Evolutionary conservation across 2,329 filamentous ascomycete species (phyloP), one percentile per base, ranked within the genome.

Genomic region (Cladophialophora carrionii): DNA sequence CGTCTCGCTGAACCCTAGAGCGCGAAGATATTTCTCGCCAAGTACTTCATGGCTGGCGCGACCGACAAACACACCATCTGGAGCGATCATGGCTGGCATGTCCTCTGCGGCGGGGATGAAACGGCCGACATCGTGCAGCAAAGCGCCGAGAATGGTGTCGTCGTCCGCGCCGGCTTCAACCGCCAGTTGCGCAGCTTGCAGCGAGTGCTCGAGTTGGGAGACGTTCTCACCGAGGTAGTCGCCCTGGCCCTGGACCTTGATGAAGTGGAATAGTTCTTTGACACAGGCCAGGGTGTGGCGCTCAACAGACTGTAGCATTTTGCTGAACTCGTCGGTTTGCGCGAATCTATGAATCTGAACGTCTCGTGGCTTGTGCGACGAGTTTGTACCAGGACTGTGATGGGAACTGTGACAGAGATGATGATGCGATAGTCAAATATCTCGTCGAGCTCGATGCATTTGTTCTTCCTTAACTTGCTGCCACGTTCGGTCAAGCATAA

Each of bases 171-270:
- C 68, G 12, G 72, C 68, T 56, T 71, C 63, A 24, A 66, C 68
- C 8, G 75, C 75, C 31, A 74, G 72, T n/a, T 76, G 71, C 2
- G 73, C 75, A 31, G 73, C 70, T 66, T 77, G 75, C 1, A 77
- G 67, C 37, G 68, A 74, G 57, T 77, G 75, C 54, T 77, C 73
- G 3, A 77, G 72, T 52, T 76, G 74, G 46, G 71, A 75, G 60
- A 77, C 75, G 1, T 72, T 73, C 67, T 77, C 75, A 34, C 74
- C 74, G 6, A 77, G 74, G 63, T 76, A 76, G 52, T 76, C 75
- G 1, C 71, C 72, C 57, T 76, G 71, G 14, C 75, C 75, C 68
- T 74, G 73, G n/a, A 68, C 69, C 34, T 69, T 43, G 54, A 75
- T 67, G 58, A 73, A 72, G 8, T 57, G 55, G 56, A 74, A 74